These are phyloP conservation scores for Podospora bellae-mahoneyi DNA, from an alignment of 495 filamentous ascomycete species.

Conservation along the genomic window DNA sequence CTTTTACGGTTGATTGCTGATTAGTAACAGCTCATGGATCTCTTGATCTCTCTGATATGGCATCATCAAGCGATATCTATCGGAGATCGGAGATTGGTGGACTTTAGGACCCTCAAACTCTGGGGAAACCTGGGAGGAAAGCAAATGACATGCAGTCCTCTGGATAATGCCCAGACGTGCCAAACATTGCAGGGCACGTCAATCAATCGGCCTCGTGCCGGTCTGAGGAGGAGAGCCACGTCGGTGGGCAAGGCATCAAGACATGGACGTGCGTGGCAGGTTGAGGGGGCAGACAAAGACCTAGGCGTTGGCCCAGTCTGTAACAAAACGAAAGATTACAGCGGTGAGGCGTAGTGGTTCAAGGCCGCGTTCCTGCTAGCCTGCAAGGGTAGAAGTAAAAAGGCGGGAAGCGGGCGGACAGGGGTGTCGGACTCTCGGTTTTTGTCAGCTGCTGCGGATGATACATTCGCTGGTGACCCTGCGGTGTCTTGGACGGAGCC, in stretches of 20 bases:
- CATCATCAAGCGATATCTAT: neutral
- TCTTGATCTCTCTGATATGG: neutral
- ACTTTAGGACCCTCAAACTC: neutral
- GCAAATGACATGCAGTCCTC: neutral
- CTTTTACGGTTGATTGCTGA: neutral
- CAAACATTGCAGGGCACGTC: neutral
- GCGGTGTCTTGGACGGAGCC: slow-evolving; percentile 27
- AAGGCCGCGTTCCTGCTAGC: slow-evolving; percentile 6
- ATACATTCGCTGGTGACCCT: slow-evolving; percentile 31
- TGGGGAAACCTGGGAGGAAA: neutral
- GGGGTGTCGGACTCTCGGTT: slow-evolving; percentile 27
- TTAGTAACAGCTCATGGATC: no score
- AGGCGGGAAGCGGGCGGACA: slow-evolving; percentile 8
- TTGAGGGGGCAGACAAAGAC: neutral
- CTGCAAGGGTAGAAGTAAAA: slow-evolving; percentile 16
- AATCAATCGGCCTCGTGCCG: neutral
- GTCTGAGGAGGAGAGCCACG: neutral
- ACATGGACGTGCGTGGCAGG: neutral
- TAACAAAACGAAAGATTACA: neutral
- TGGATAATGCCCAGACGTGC: neutral
- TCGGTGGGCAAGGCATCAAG: neutral
- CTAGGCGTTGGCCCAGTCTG: neutral
- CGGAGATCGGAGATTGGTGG: neutral
- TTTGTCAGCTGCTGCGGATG: slow-evolving; percentile 37
- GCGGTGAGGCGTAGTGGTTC: neutral